Percentiles rank a stretch among this genome's conserved stretches.
phyloP scores from a whole-genome alignment of 305 asterid genomes.

The Fraxinus albicans region DNA sequence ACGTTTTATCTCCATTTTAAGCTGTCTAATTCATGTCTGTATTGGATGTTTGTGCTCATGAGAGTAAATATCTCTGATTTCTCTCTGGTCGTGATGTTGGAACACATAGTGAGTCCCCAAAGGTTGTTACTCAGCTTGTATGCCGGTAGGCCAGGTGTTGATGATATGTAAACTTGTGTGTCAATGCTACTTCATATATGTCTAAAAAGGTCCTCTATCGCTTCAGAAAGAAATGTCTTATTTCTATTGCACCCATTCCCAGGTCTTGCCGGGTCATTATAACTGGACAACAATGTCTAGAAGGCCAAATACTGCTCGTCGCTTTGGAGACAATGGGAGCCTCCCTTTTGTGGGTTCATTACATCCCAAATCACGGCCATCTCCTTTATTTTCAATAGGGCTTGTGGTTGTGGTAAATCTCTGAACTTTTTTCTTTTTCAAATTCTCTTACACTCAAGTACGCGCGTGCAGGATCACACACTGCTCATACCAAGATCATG shows the following conservation, averaged over 20 bases:
- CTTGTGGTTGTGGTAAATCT: conserved; percentile 63
- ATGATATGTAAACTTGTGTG: neutral
- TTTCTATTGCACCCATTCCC: conserved; percentile 9
- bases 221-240: conserved; percentile 11
- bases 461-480: neutral
- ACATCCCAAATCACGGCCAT: conserved; percentile 75
- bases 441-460: neutral
- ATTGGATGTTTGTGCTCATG: neutral
- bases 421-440: conserved; percentile 13
- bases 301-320: conserved; percentile 67
- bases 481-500: conserved; percentile 11
- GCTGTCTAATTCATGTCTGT: neutral
- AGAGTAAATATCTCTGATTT: neutral
- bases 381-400: conserved; percentile 67
- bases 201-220: neutral
- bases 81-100: neutral
- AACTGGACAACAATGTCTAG: conserved; percentile 56
- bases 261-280: conserved; percentile 28
- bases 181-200: neutral
- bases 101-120: neutral
- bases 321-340: conserved; percentile 59
- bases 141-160: neutral
- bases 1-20: neutral
- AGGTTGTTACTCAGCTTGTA: neutral
- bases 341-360: conserved; percentile 69